Evolutionary conservation across 2,329 filamentous ascomycete species (phyloP), one percentile per base, ranked within the genome.

Genomic region (Beauveria asiatica): DNA sequence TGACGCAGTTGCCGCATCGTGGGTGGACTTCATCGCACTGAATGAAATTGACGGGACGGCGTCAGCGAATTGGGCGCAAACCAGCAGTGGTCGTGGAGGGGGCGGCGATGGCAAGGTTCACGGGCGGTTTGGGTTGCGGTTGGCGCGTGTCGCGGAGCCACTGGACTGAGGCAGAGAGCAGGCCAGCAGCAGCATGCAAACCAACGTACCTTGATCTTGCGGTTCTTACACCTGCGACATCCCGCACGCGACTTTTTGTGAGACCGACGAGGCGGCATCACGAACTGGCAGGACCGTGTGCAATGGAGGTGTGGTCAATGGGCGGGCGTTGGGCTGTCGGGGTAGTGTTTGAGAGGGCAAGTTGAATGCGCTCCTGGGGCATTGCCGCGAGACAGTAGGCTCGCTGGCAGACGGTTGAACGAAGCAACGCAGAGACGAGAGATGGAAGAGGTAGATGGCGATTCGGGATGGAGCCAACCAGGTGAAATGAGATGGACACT

Each of bases 181-280:
- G 11, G 30, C 19, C 10, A 23, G 42, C 49, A 49, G 50, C 39
- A 58, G 60, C 30, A 60, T 45, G 25, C n/a, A 42, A 60, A 39
- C 8, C 23, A 30, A 51, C 27, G 49, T 65, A 86, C 85, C 82
- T 89, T 89, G 69, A 89, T 87, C 72, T 88, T 88, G 63, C 86
- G 78, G 59, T 78, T 76, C 73, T 88, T 89, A 72, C 86, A 89
- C 61, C 83, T 76, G 63, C 80, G 78, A 67, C 86, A 89, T 50
- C 86, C 86, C 56, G 84, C 81, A 65, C 86, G 80, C 60, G 84
- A 87, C 75, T 88, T 89, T 69, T 86, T 88, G 72, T 89, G 86
- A 46, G 85, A 86, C 69, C 84, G 78, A 67, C 85, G 77, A 33
- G 85, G 84, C 62, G 85, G 83, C 84, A 87, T 87, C 51, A 63